Evolutionary conservation across 352 stramenopile genomes (phyloP), one percentile per base, ranked within the genome.

Genomic region (Globisporangium lucens): DNA sequence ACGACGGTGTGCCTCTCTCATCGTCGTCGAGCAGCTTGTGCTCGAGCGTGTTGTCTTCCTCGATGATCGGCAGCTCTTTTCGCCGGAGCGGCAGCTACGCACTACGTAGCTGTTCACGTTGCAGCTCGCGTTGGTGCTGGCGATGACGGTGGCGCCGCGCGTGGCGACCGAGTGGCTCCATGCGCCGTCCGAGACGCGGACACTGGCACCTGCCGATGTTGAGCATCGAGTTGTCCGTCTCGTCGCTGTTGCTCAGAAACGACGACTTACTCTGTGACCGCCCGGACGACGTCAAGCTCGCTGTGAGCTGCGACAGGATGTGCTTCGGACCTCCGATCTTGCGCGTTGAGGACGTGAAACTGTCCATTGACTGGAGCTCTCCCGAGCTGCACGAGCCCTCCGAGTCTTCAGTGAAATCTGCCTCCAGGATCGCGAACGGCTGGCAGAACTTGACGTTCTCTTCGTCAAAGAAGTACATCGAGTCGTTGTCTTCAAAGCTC

Each of bases 391-490:
- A 55, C 7, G 61, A 66, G 15, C 61, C 35, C 4, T 61, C 30
- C 41, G 68, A 64, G 9, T 65, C 71, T 33, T 51, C 66, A 0
- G 63, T 68, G 24, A 61, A 13, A 8, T 61, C 57, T 41, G 59
- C 74, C 69, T 83, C 75, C 4, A 85, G 43, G 67, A 83, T 81
- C 0, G 74, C 74, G 15, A 83, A 43, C 0, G 75, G 75, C 27
- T 87, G 78, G 33, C 75, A 79, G 30, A 80, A 76, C 10, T 70
- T 65, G 38, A 82, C 80, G 33, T 49, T 61, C 33, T 61, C 56
- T 20, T 49, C 56, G 65, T 89, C 79, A n/a, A 90, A 89, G 24
- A 77, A 86, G 65, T 89, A 89, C 36, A 77, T 62, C 1, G 71
- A 53, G 22, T 68, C 58, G 62, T 17, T 77, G 33, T 69, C 55